These are phyloP conservation scores for Aspergillus fumigatus DNA, from an alignment of 2,329 filamentous ascomycete species.

Conservation along the genomic window DNA sequence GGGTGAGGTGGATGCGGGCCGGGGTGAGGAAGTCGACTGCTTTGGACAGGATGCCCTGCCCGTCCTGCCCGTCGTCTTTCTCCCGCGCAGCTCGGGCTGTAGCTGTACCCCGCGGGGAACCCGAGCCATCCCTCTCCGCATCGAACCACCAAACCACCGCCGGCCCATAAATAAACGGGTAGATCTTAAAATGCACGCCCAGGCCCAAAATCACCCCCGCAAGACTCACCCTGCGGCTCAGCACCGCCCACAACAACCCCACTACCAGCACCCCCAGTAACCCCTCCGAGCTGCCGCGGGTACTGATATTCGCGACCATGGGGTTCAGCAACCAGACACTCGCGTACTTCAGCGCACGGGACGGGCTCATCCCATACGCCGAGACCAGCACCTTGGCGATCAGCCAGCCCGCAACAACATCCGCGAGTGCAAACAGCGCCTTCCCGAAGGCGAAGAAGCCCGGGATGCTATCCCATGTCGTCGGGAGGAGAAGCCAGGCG, in stretches of 20 bases:
- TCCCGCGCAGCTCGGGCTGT: neutral
- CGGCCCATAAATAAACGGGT: conserved; percentile 91
- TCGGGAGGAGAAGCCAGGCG: conserved; percentile 85
- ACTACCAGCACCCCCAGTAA: conserved; percentile 80
- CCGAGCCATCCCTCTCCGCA: conserved; percentile 18
- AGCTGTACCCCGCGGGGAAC: neutral
- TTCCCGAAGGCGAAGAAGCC: conserved; percentile 72
- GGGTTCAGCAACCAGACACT: conserved; percentile 93
- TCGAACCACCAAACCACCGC: conserved; percentile 43
- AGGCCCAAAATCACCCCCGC: conserved; percentile 75
- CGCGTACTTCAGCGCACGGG: conserved; percentile 67
- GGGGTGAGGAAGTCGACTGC: conserved; percentile 35
- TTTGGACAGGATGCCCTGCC: conserved; percentile 9
- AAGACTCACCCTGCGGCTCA: conserved; percentile 57
- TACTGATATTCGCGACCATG: conserved; percentile 97
- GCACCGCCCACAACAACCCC: conserved; percentile 75
- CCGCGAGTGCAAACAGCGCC: conserved; percentile 74
- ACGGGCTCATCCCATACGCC: conserved; percentile 45
- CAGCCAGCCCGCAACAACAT: conserved; percentile 79
- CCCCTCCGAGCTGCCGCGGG: conserved; percentile 88
- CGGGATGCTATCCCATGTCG: conserved; percentile 48
- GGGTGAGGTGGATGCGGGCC: conserved; percentile 33
- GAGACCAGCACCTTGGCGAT: conserved; percentile 54
- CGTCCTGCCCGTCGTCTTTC: neutral
- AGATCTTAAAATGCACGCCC: conserved; percentile 96